A percentile compares a stretch with the other conserved stretches of the same genome.
These are phyloP conservation scores for Phytophthora ohioensis DNA, from an alignment of 352 stramenopile genomes.

Conservation along the genomic window DNA sequence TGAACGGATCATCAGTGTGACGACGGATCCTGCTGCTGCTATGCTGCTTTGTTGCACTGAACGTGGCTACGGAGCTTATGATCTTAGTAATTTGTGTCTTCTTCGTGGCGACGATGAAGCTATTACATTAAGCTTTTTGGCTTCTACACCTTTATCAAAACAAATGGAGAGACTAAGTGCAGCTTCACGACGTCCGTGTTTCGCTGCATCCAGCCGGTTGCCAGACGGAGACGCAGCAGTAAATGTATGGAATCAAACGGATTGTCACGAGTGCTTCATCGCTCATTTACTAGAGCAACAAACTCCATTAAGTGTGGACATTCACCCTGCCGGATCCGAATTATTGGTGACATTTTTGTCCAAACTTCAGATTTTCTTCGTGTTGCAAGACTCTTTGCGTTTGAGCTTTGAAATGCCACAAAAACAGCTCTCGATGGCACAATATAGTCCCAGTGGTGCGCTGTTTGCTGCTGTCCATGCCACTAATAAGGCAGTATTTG, in stretches of 20 bases:
- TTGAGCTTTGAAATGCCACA: conserved; percentile 70
- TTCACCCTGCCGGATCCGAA: conserved; percentile 68
- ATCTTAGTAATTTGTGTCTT: conserved; percentile 77
- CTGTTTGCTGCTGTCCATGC: conserved; percentile 57
- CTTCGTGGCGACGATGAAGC: conserved; percentile 72
- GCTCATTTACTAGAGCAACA: conserved; percentile 58
- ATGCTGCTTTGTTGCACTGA: conserved; percentile 74
- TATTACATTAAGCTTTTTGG: conserved; percentile 50
- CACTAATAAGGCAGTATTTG: conserved; percentile 49
- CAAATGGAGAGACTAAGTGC: conserved; percentile 52
- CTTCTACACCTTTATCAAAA: conserved; percentile 55
- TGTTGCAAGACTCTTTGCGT: conserved; percentile 69
- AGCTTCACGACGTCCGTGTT: conserved; percentile 54
- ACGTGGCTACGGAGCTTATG: conserved; percentile 66
- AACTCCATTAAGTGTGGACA: conserved; percentile 54
- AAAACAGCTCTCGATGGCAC: conserved; percentile 68
- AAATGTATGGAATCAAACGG: conserved; percentile 70
- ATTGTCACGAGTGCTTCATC: conserved; percentile 69
- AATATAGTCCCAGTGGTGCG: conserved; percentile 69
- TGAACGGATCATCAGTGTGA: conserved; percentile 53
- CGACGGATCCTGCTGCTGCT: conserved; percentile 55
- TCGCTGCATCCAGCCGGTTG: conserved; percentile 55
- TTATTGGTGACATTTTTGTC: conserved; percentile 57
- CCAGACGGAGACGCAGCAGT: conserved; percentile 51
- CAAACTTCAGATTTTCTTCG: conserved; percentile 69